Evolutionary conservation across 345 rosid genomes (phyloP).

Genomic region (Corymbia maculata): DNA sequence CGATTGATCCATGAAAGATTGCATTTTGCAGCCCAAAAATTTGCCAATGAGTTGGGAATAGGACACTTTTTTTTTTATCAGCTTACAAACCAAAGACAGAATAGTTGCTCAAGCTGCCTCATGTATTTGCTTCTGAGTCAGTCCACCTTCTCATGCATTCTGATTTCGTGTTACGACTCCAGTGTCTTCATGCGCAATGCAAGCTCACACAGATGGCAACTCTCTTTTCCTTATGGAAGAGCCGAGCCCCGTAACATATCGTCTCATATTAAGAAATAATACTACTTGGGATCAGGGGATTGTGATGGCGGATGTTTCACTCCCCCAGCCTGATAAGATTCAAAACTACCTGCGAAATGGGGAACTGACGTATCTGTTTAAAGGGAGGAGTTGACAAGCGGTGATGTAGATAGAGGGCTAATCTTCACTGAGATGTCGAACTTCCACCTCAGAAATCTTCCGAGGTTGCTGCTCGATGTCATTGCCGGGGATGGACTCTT

Average conservation of each 20-base stretch:
- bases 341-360: not conserved
- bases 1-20: too few relatives aligned
- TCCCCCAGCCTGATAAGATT: not conserved
- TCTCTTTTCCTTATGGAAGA: not conserved
- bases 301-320: fast-evolving
- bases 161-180: not conserved
- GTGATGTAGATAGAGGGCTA: not conserved
- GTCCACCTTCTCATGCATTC: not conserved
- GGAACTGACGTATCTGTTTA: not conserved
- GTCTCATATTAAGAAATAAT: fast-evolving
- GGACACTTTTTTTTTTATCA: not conserved
- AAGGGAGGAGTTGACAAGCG: not conserved
- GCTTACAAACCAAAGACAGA: not conserved
- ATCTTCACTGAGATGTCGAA: not conserved
- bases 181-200: not conserved
- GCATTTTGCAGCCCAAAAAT: too few relatives aligned
- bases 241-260: not conserved
- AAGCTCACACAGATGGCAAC: not conserved
- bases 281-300: not conserved
- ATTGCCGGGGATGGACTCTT: not conserved
- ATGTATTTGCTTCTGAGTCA: not conserved
- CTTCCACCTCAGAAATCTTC: not conserved
- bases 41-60: too few relatives aligned
- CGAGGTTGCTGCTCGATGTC: not conserved
- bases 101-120: not conserved